These are phyloP conservation scores for Colletotrichum lupini DNA, from an alignment of 2,329 filamentous ascomycete genomes.

Conservation along the genomic window DNA sequence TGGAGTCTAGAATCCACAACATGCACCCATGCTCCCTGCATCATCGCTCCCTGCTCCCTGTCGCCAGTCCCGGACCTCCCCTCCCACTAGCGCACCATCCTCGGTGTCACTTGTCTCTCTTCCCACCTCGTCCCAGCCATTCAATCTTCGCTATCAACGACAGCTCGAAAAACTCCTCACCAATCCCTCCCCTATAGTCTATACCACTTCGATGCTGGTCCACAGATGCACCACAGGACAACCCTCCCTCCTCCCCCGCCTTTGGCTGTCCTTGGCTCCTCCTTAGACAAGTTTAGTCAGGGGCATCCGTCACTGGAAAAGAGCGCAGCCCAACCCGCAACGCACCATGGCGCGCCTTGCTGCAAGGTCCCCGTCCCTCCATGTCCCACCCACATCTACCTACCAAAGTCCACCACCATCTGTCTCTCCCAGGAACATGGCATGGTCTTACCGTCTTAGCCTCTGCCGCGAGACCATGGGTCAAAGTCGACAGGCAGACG, in stretches of 20 bases:
- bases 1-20: background rate
- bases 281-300: slow-evolving; percentile 33
- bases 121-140: slow-evolving; percentile 33
- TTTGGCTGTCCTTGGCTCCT: slow-evolving; percentile 32
- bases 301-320: slow-evolving; percentile 28
- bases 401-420: background rate
- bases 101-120: slow-evolving; percentile 33
- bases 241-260: slow-evolving; percentile 24
- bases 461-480: slow-evolving; percentile 9
- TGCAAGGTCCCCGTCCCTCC: slow-evolving; percentile 35
- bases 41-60: slow-evolving; percentile 13
- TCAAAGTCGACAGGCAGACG: slow-evolving; percentile 5
- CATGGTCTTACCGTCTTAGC: slow-evolving; percentile 22
- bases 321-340: slow-evolving; percentile 22
- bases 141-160: slow-evolving; percentile 23
- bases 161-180: slow-evolving; percentile 33
- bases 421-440: background rate
- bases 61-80: slow-evolving; percentile 29
- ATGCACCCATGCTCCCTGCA: slow-evolving; percentile 21
- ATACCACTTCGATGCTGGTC: slow-evolving; percentile 20
- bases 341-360: slow-evolving; percentile 12
- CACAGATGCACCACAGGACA: slow-evolving; percentile 10
- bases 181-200: slow-evolving; percentile 27
- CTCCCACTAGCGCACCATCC: slow-evolving; percentile 23
- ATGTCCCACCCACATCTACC: background rate